Base-by-base conservation (phyloP, 495 filamentous ascomycete species). In the Aspergillus egyptiacus region DNA sequence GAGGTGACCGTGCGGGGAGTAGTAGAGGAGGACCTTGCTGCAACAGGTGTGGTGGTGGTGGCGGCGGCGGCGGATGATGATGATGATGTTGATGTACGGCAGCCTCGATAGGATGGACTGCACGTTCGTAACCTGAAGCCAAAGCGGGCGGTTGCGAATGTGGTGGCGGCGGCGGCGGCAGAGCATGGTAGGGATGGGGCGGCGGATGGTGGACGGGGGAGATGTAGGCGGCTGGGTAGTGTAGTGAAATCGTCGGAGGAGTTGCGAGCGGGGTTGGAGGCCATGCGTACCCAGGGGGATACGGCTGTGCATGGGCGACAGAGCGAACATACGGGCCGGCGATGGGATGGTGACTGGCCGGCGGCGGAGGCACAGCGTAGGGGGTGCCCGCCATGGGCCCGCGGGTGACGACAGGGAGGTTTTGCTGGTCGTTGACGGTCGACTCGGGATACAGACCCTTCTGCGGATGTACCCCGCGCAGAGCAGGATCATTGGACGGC, bases 361-460 rank as follows among this genome's bases (percentile, higher is more conserved):
- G 47, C 0, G 36, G 38, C 2, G 48, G 48, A 17, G 39, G 48
- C n/a, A 51, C 39, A 37, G 76, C 72, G 53, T 78, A 83, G 0
- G 71, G 56, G 6, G 78, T 73, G 30, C 74, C 77, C 19, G 63
- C 60, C 80, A 85, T 84, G 1, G 82, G 81, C 2, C 76, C 73
- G 22, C 80, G 74, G 17, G 82, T 83, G 2, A 84, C 80, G 10
- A 82, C 70, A 27, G 83, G 76, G 38, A 86, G 76, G 43, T 78
- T 84, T 53, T 81, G 79, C 45, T 84, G 78, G 50, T 96, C 93
- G 56, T 89, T 86, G 27, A 96, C 77, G n/a, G 90, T 96, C 5
- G 94, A 91, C 65, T 98, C 93, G 2, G 94, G 94, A 61, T 98
- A 98, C 74, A 98, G 85, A 55, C 89, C 89, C 65, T 95, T 95